phyloP scores from a whole-genome alignment of 139 green algal species.

The Pseudopediastrum boryanum region DNA sequence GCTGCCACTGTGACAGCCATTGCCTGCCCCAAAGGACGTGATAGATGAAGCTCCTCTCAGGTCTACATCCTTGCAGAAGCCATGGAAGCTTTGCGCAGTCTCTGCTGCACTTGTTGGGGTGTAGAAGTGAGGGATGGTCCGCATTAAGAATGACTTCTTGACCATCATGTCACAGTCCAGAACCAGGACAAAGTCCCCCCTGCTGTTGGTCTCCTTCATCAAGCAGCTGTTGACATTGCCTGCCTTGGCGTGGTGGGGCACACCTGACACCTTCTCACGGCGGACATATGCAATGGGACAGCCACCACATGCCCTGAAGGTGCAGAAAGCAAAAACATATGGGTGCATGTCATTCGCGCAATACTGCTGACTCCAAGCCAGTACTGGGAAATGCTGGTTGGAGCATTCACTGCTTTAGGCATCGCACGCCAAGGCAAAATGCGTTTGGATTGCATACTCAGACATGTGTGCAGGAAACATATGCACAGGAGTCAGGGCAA shows the following conservation, averaged over 20 bases:
- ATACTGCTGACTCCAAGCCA: too few species aligned
- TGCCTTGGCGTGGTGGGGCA: constrained; percentile 8
- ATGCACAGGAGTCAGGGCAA: too few species aligned
- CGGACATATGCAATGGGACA: neutral
- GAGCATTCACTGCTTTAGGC: too few species aligned
- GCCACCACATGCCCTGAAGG: constrained; percentile 13
- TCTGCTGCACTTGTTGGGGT: neutral
- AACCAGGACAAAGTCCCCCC: constrained; percentile 3
- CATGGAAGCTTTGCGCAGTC: too few species aligned
- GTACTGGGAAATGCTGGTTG: too few species aligned
- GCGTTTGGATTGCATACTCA: too few species aligned
- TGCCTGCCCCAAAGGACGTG: neutral
- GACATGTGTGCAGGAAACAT: too few species aligned
- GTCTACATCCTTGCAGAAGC: too few species aligned
- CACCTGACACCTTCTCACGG: constrained; percentile 11
- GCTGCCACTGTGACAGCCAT: neutral
- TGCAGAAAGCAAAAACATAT: too few species aligned
- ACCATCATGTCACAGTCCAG: constrained; percentile 22
- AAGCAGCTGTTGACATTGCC: constrained; percentile 28
- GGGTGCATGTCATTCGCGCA: too few species aligned
- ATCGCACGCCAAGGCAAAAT: too few species aligned
- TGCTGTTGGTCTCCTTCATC: constrained; percentile 12
- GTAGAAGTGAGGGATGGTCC: neutral
- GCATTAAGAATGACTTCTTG: neutral
- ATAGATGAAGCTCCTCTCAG: neutral